Conservation (phyloP, 306 rosid species). For the Acacia crassicarpa region DNA sequence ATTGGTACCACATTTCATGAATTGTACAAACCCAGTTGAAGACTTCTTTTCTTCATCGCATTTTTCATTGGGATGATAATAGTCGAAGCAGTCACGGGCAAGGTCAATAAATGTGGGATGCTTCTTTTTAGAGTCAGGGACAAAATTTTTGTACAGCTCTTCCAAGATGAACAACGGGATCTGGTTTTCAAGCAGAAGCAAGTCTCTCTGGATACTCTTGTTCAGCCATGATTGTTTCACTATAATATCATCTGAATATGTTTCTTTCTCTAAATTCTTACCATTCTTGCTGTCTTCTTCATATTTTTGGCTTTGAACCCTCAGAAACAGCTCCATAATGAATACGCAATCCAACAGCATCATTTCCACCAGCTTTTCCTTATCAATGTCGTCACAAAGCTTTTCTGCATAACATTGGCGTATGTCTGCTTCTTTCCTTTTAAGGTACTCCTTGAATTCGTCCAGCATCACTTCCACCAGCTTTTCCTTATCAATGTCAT, state of each 20-base stretch:
- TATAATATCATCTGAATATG: conserved; percentile 6
- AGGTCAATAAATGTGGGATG: not conserved
- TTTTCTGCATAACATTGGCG: no score
- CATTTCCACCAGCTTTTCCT: conserved; percentile 8
- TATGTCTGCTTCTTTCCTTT: no score
- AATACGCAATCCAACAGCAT: not conserved
- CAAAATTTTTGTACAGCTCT: not conserved
- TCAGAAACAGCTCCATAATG: not conserved
- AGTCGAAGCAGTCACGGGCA: not conserved
- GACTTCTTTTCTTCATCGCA: no score
- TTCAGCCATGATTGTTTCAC: conserved; percentile 39
- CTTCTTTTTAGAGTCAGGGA: not conserved
- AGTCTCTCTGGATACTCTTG: not conserved
- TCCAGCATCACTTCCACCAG: no score
- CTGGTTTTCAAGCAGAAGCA: not conserved
- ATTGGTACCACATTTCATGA: not conserved
- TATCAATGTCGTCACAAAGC: no score
- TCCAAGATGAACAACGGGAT: not conserved
- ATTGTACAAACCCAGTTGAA: no score
- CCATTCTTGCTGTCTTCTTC: not conserved
- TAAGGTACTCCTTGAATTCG: no score
- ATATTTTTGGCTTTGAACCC: not conserved
- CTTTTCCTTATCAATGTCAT: no score
- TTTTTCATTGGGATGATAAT: not conserved
- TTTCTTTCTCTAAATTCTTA: no score